Evolutionary conservation across 1,139 yeast species (phyloP), one percentile per base, ranked within the genome.

Genomic region (Yamadazyma atmosphaerica): DNA sequence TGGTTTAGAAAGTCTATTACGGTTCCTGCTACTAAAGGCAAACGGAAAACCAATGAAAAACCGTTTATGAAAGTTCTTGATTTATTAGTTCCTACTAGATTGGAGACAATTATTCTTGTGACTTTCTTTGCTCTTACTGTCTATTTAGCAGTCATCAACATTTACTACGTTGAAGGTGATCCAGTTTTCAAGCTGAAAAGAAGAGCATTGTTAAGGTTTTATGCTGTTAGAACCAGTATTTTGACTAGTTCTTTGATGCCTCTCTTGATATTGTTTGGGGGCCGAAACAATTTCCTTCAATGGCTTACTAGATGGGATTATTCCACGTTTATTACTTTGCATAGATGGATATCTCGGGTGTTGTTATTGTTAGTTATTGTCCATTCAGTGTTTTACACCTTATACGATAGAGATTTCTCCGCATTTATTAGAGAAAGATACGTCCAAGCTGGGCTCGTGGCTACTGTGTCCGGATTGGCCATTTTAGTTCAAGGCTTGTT

Each of bases 271-370:
- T 52, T 77, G 25, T 71, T 81, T 61, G 85, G 81, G 0, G 85
- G 86, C 4, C 64, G 89, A 49, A 81, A 74, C 56, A 82, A 82
- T 53, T 58, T 81, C 37, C 54, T 82, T 27, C 72, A 77, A 43
- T 65, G 70, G 62, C 35, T 78, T 4, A 81, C 87, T 0, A 77
- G 84, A 16, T 72, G 84, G 77, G 73, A 81, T 26, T 78, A 74
- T 49, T 70, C 83, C 13, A 71, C 81, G 1, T 81, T 77, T 49
- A 76, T 79, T 34, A 61, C 78, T 21, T 74, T 72, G 47, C 88
- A 83, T 55, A 62, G 79, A 41, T 80, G 85, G 85, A 50, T 76
- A 2, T 76, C 85, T 1, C 60, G 86, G 40, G 55, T 74, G 3
- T 55, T 72, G 3, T 61, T 78, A 36, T 38, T 64, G 2, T 45